Conservation (phyloP, 768 basidiomycete genomes). For the Russula emetica region DNA sequence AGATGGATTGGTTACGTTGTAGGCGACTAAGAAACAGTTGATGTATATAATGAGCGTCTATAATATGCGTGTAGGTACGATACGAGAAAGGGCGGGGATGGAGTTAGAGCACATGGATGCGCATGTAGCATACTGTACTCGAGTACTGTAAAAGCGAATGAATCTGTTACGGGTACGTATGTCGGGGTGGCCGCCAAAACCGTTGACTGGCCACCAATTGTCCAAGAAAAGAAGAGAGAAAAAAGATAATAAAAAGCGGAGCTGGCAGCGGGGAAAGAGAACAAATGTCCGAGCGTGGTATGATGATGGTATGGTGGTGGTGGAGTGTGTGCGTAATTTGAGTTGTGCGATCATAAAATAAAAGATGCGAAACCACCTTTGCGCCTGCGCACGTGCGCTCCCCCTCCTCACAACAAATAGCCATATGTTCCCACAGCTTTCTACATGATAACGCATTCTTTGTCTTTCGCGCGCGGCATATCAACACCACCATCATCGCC, state of each 20-base stretch:
- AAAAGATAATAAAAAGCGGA: not conserved
- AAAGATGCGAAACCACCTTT: not conserved
- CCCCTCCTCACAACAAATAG: not conserved
- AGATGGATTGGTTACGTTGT: not conserved
- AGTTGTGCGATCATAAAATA: not conserved
- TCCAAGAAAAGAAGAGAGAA: not conserved
- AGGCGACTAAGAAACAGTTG: not conserved
- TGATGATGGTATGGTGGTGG: not conserved
- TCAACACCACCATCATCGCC: slow-evolving; percentile 35
- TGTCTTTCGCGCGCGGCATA: slow-evolving; percentile 57
- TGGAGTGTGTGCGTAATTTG: not conserved
- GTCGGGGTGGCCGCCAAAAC: not conserved
- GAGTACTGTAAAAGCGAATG: not conserved
- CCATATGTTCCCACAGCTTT: not conserved
- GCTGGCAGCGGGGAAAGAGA: not conserved
- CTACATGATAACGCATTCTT: slow-evolving; percentile 87
- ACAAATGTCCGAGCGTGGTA: not conserved
- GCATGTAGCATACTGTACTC: not conserved
- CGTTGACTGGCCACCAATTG: not conserved
- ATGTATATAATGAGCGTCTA: slow-evolving; percentile 5
- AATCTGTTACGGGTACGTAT: not conserved
- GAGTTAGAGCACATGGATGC: not conserved
- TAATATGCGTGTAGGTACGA: not conserved
- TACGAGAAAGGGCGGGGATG: not conserved
- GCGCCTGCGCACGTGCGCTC: not conserved